Evolutionary conservation across 495 filamentous ascomycete genomes (phyloP).

Genomic region (Penicillium subrubescens): DNA sequence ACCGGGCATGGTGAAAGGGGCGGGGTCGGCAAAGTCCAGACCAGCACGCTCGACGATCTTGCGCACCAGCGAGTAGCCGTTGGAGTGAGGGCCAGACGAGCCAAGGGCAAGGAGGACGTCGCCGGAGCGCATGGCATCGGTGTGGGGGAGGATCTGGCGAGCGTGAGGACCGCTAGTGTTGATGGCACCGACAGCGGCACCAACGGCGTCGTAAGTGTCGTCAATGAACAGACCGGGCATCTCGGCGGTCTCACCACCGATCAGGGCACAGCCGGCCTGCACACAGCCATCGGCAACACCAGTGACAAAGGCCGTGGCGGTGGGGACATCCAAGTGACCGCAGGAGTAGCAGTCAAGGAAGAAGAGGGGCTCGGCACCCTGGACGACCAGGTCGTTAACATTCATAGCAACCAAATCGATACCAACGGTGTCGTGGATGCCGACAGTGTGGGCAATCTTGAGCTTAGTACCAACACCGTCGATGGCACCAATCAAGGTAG

Average conservation of each 20-base stretch:
- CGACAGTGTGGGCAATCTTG: constrained; percentile 85
- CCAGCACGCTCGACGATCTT: constrained; percentile 75
- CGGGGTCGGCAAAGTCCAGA: constrained; percentile 65
- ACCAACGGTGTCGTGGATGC: constrained; percentile 89
- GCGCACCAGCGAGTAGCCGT: constrained; percentile 92
- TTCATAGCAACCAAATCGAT: constrained; percentile 99
- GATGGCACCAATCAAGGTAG: constrained; percentile 84
- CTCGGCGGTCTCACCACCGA: constrained; percentile 95
- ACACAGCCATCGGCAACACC: constrained; percentile 85
- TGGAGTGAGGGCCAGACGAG: constrained; percentile 86
- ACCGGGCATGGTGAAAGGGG: constrained; percentile 69
- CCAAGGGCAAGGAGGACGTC: constrained; percentile 83
- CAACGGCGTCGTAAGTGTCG: constrained; percentile 87
- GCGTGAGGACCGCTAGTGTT: constrained; percentile 51
- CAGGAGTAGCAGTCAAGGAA: constrained; percentile 98
- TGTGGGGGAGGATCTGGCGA: constrained; percentile 70
- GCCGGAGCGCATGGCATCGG: constrained; percentile 70
- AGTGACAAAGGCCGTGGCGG: constrained; percentile 79
- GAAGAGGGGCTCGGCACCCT: constrained; percentile 89
- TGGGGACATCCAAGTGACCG: constrained; percentile 73
- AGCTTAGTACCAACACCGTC: constrained; percentile 97
- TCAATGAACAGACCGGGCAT: constrained; percentile 90
- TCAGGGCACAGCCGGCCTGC: constrained; percentile 80
- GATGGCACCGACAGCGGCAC: constrained; percentile 84
- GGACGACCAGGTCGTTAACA: constrained; percentile 94